Conservation (phyloP, 768 basidiomycete genomes). For the Phaffia australis region DNA sequence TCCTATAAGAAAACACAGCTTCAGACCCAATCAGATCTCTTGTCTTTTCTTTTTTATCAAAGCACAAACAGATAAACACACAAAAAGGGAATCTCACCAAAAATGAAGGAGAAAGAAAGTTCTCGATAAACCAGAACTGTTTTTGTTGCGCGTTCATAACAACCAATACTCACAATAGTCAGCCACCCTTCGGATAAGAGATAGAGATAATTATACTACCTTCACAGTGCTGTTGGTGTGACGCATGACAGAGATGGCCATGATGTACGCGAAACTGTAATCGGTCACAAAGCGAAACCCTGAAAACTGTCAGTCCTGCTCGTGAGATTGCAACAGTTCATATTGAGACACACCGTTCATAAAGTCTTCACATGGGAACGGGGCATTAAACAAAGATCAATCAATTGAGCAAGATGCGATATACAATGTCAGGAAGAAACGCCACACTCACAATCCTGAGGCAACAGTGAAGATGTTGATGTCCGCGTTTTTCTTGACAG, state of each 20-base stretch:
- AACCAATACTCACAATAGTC: too few species aligned
- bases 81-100: conserved; percentile 46
- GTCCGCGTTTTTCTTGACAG: conserved; percentile 53
- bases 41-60: background rate
- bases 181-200: too few species aligned
- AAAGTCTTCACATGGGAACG: background rate
- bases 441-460: conserved; percentile 90
- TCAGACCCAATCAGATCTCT: background rate
- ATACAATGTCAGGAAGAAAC: conserved; percentile 21
- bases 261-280: conserved; percentile 92
- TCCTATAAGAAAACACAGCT: conserved; percentile 45
- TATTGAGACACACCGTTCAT: too few species aligned
- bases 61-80: background rate
- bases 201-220: too few species aligned
- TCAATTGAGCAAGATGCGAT: background rate
- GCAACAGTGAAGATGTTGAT: conserved; percentile 99
- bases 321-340: too few species aligned
- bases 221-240: conserved; percentile 93
- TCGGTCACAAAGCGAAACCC: background rate
- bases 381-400: background rate
- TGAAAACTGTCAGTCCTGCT: background rate
- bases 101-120: conserved; percentile 96
- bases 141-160: too few species aligned
- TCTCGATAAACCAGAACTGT: conserved; percentile 95
- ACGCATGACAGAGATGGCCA: conserved; percentile 89